Base-by-base conservation (phyloP, 2,329 filamentous ascomycete genomes). In the Ascochyta lentis region DNA sequence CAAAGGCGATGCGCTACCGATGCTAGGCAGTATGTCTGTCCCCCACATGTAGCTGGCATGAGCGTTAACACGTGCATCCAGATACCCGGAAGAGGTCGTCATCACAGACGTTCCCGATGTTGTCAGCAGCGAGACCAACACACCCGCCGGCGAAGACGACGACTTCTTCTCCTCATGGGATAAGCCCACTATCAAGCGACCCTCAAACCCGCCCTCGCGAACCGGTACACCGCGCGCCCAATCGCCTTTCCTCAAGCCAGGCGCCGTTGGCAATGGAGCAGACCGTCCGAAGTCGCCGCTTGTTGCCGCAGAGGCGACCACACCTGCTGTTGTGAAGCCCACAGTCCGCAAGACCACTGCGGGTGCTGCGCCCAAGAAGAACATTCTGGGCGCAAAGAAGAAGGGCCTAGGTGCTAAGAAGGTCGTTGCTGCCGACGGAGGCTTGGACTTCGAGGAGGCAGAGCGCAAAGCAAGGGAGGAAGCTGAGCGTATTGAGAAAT, bases 131-230 rank as follows among this genome's bases (percentile, higher is more conserved):
- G 88, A 91, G 57, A 88, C 85, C 63, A 82, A 86, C 34, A 96
- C 92, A 10, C 91, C 93, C n/a, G 85, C 89, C 41, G 89, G 87
- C 64, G 92, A 96, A 65, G 88, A 89, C 19, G 93, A 97, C 71
- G 95, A 98, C 75, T 99, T 99, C 83, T 99, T 99, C 79, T 96
- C 94, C 9, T 97, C 92, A 0, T 99, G 94, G 95, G 95, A 98
- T 73, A 97, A 98, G 80, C 95, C 95, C 22, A 86, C 92, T 4
- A 96, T 99, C 79, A 99, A 98, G 83, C 88, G 92, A 67, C 94
- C 94, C 33, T 97, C 92, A 62, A 96, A 96, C 64, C 94, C 95
- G 15, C 85, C 95, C 39, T 97, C 94, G 34, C 89, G 95, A 71
- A 95, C 91, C 39, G 88, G 87, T 47, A 98, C 95, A 3, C 94